Evolutionary conservation across 2,329 filamentous ascomycete species (phyloP).

Genomic region (Aspergillus uvarum): DNA sequence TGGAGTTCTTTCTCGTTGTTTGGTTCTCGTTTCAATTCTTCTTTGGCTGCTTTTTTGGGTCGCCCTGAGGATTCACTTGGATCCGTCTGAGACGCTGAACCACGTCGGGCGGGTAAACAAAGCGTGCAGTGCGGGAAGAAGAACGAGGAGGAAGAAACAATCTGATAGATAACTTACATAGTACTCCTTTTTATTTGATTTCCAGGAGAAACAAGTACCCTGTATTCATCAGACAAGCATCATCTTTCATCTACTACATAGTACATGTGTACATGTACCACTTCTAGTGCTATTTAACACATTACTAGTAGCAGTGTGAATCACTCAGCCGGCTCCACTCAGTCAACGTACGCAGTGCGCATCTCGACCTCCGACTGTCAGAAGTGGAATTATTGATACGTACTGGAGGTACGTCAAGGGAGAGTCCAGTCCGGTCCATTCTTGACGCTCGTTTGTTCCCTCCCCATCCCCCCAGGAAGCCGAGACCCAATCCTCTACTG

Average conservation of each 20-base stretch:
- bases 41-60: slow-evolving; percentile 1
- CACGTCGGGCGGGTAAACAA: not conserved
- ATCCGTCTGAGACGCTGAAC: not conserved
- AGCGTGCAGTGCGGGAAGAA: not conserved
- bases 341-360: not conserved
- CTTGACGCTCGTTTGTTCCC: not conserved
- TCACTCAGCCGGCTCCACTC: not conserved
- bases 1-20: slow-evolving; percentile 3
- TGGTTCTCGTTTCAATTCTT: slow-evolving; percentile 13
- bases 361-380: not conserved
- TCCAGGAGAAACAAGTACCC: too few relatives aligned
- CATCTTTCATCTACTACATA: not conserved
- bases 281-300: not conserved
- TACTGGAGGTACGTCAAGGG: not conserved
- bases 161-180: not conserved
- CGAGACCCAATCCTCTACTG: not conserved
- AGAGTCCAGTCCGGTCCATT: not conserved
- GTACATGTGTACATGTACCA: too few relatives aligned
- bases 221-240: not conserved
- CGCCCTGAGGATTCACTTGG: not conserved
- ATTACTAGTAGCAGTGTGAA: not conserved
- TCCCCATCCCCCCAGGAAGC: not conserved
- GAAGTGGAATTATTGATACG: not conserved
- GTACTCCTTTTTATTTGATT: too few relatives aligned
- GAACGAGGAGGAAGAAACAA: not conserved